These are phyloP conservation scores for Colletotrichum orbiculare DNA, from an alignment of 2,329 filamentous ascomycete genomes.

Conservation along the genomic window DNA sequence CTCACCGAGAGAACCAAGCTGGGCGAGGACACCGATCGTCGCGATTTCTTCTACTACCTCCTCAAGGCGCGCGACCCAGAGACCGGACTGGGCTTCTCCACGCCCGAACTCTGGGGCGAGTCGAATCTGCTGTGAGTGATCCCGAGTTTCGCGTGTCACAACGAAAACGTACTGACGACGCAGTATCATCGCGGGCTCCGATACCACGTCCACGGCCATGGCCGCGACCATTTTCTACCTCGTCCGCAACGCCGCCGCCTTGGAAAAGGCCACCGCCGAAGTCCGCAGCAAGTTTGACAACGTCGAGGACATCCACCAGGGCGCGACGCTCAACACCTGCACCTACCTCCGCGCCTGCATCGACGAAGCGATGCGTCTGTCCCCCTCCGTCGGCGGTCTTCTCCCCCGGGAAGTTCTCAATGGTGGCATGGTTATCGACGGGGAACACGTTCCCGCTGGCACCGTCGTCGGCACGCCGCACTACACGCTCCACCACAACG, in stretches of 20 bases:
- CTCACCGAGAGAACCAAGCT: conserved; percentile 74
- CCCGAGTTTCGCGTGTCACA: no score
- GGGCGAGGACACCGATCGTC: conserved; percentile 73
- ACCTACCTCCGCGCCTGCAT: conserved; percentile 72
- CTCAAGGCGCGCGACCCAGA: conserved; percentile 78
- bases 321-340: conserved; percentile 60
- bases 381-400: conserved; percentile 69
- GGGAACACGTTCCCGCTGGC: conserved; percentile 65
- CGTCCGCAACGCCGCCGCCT: conserved; percentile 59
- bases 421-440: conserved; percentile 66
- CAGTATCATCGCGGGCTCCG: conserved; percentile 76
- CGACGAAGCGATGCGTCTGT: conserved; percentile 73
- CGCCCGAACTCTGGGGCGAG: conserved; percentile 76
- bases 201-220: conserved; percentile 78
- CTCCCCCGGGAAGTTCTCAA: conserved; percentile 68
- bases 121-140: conserved; percentile 70
- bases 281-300: conserved; percentile 62
- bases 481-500: conserved; percentile 76
- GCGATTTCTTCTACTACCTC: conserved; percentile 82
- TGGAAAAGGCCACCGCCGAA: conserved; percentile 61
- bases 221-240: conserved; percentile 73
- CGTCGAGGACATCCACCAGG: conserved; percentile 67
- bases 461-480: conserved; percentile 73
- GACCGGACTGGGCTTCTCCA: conserved; percentile 74
- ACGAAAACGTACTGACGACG: background rate